phyloP scores from a whole-genome alignment of 805 yeast genomes.

The Yamadazyma endophytica region DNA sequence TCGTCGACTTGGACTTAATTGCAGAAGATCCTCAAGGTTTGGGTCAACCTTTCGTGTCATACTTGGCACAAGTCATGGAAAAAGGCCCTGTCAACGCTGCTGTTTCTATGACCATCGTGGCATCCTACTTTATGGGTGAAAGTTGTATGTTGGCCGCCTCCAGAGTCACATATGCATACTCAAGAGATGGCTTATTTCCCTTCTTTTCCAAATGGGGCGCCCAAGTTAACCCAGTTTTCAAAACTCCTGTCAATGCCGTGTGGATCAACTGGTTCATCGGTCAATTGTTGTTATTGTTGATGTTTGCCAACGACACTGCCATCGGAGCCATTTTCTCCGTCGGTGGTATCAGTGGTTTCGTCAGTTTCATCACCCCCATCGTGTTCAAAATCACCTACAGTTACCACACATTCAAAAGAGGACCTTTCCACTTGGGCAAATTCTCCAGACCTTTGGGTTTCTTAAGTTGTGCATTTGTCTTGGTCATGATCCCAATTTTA shows the following conservation, averaged over 20 bases:
- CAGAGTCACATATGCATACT: slow-evolving; percentile 62
- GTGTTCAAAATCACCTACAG: slow-evolving; percentile 54
- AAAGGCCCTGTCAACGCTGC: slow-evolving; percentile 32
- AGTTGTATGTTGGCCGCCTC: slow-evolving; percentile 60
- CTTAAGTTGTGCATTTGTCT: slow-evolving; percentile 46
- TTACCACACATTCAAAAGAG: slow-evolving; percentile 49
- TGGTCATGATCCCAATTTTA: slow-evolving; percentile 55
- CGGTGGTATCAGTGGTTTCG: slow-evolving; percentile 65
- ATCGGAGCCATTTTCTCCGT: slow-evolving; percentile 70
- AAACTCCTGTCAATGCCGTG: slow-evolving; percentile 64
- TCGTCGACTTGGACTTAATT: slow-evolving; percentile 45
- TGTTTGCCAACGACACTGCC: slow-evolving; percentile 63
- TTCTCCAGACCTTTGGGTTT: slow-evolving; percentile 46
- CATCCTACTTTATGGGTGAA: slow-evolving; percentile 39
- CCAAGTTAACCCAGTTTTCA: slow-evolving; percentile 46
- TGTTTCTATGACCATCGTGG: slow-evolving; percentile 33
- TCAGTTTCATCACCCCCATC: slow-evolving; percentile 65
- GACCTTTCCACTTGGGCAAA: slow-evolving; percentile 65
- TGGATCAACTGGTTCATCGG: slow-evolving; percentile 55
- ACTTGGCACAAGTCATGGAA: slow-evolving; percentile 45
- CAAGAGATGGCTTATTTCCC: slow-evolving; percentile 68
- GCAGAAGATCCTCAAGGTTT: slow-evolving; percentile 44
- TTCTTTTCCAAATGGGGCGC: slow-evolving; percentile 45
- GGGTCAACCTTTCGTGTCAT: slow-evolving; percentile 60
- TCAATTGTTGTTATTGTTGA: slow-evolving; percentile 49